Conservation (phyloP, 345 rosid species). For the Eucalyptus sideroxylon region DNA sequence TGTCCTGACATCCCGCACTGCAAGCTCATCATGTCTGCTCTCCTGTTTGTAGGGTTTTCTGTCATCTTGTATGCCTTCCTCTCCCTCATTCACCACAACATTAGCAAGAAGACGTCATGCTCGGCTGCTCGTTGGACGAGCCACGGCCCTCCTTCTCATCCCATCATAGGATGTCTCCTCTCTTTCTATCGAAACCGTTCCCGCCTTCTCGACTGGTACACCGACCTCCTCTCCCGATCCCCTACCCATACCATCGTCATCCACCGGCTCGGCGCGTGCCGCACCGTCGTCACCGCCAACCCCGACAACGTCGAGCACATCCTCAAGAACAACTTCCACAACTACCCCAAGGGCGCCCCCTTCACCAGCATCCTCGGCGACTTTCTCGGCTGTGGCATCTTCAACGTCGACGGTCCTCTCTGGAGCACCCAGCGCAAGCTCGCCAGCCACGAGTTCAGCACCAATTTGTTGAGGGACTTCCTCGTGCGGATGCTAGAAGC, state of each 20-base stretch:
- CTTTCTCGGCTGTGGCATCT: conserved; percentile 69
- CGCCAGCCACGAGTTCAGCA: conserved; percentile 35
- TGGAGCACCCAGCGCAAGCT: conserved; percentile 55
- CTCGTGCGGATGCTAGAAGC: conserved; percentile 9
- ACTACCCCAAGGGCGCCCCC: conserved; percentile 83
- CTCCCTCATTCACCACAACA: not conserved
- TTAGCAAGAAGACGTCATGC: not conserved
- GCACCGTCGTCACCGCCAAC: conserved; percentile 71
- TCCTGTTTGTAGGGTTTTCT: not conserved
- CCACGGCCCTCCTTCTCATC: conserved; percentile 38
- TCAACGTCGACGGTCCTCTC: conserved; percentile 49
- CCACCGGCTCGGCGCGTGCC: conserved; percentile 37
- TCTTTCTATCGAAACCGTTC: conserved; percentile 51
- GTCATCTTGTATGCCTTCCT: not conserved
- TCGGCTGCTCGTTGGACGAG: not conserved
- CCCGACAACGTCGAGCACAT: conserved; percentile 69
- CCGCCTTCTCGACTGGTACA: conserved; percentile 78
- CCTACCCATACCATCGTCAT: conserved; percentile 46
- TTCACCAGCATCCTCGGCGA: conserved; percentile 79
- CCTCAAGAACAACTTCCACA: conserved; percentile 68
- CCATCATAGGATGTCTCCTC: conserved; percentile 60
- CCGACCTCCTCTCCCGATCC: conserved; percentile 44
- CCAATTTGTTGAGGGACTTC: conserved; percentile 24
- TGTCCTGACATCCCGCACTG: not conserved
- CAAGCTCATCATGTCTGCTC: not conserved